Evolutionary conservation across 202 grass and related monocot genomes (phyloP), one percentile per base, ranked within the genome.

Genomic region (Saccharum hybrid): DNA sequence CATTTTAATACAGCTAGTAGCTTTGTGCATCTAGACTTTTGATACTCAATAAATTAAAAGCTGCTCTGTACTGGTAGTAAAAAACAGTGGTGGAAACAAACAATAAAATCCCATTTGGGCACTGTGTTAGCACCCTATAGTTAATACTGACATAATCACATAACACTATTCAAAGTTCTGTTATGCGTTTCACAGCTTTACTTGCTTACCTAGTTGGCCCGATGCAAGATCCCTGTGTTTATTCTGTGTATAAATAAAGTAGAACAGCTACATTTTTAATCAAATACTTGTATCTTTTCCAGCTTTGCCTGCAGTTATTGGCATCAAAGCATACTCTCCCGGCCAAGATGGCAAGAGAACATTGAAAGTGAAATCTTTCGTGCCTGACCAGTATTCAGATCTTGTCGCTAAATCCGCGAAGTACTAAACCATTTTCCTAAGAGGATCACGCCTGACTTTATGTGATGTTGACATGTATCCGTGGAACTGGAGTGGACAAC

Each of bases 321-420:
- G 95, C 18, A 42, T 98, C 64, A 98, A 93, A 85, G 48, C 80
- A 10, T 79, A 63, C 36, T 94, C 95, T 85, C 92, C 95, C 8
- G 68, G 2, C 64, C 60, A 89, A 68, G 78, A 77, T 22, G 87
- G 86, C 52, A 70, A 75, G 36, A 77, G 16, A 69, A 16, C 63
- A 56, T 42, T 93, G 85, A 93, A 73, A 86, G 92, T 98, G 36
- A 97, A 92, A 84, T 97, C 94, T 31, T 91, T 92, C 28, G 83
- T 97, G 14, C 42, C 90, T 1, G 88, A 92, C 22, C 26, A 92
- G 41, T 90, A 91, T 83, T 72, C 90, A 3, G 90, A 89, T 69
- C 38, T 92, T 13, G 26, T 94, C 34, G 72, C 66, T 54, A 1
- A 36, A 31, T 33, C 63, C 0, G 88, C 81, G 0, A 86, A 78